Conservation (phyloP, 495 filamentous ascomycete species). For the Penicillium taxi region DNA sequence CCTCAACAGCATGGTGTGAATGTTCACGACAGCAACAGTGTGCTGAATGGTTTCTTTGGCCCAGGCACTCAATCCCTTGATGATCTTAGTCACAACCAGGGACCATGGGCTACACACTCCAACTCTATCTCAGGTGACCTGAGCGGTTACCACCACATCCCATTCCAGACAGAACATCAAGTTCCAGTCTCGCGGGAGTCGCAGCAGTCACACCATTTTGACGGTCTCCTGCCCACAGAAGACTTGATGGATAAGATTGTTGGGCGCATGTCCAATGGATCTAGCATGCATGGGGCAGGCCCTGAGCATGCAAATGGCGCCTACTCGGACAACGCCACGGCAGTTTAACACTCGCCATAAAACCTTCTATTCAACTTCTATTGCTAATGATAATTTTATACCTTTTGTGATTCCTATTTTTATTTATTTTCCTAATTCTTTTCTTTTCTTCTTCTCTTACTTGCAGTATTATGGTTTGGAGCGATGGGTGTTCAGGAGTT, state of each 20-base stretch:
- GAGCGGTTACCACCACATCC: slow-evolving; percentile 30
- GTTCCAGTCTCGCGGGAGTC: slow-evolving; percentile 29
- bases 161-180: slow-evolving; percentile 30
- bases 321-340: slow-evolving; percentile 27
- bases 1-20: slow-evolving; percentile 24
- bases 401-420: slow-evolving; percentile 7
- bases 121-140: slow-evolving; percentile 29
- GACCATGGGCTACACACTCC: slow-evolving; percentile 29
- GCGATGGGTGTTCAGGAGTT: too few species aligned
- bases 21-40: slow-evolving; percentile 31
- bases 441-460: slow-evolving; percentile 1
- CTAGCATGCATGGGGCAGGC: slow-evolving; percentile 34
- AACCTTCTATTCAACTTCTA: slow-evolving; percentile 6
- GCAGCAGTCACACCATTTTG: slow-evolving; percentile 30
- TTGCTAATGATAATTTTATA: slow-evolving; percentile 28
- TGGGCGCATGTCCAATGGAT: slow-evolving; percentile 29
- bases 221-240: slow-evolving; percentile 30
- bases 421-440: slow-evolving; percentile 3
- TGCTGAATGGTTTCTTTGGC: slow-evolving; percentile 30
- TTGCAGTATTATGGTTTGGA: background rate
- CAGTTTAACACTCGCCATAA: slow-evolving; percentile 18
- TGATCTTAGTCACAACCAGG: slow-evolving; percentile 30
- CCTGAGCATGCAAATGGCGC: slow-evolving; percentile 25
- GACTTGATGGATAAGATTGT: slow-evolving; percentile 39
- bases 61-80: slow-evolving; percentile 29